phyloP scores from a whole-genome alignment of 2,329 filamentous ascomycete genomes.

The Xenoacremonium recifei region DNA sequence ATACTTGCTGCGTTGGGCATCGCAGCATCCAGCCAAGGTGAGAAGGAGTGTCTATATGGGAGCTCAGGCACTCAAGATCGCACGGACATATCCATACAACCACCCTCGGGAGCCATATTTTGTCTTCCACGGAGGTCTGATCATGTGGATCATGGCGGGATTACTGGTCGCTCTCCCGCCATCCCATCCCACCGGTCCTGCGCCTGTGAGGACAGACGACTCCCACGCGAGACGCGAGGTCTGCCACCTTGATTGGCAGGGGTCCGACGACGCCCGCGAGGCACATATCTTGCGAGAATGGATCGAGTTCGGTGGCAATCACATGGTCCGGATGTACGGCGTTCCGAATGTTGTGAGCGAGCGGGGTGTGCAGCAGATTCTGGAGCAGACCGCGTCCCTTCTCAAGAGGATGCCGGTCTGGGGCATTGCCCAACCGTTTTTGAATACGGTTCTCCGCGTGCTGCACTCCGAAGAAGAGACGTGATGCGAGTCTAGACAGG shows the following conservation, averaged over 20 bases:
- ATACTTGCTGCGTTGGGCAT: background rate
- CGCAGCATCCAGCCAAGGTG: background rate
- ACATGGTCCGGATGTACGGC: background rate
- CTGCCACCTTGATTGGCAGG: background rate
- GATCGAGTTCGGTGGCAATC: background rate
- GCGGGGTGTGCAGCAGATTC: background rate
- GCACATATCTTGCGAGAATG: background rate
- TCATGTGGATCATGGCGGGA: background rate
- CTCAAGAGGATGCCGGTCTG: background rate
- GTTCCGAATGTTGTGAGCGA: background rate
- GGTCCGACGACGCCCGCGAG: background rate
- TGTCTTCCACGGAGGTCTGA: background rate
- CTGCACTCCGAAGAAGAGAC: too few relatives aligned
- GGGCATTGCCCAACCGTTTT: background rate
- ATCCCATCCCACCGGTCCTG: background rate
- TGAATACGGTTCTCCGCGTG: background rate
- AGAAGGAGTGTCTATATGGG: background rate
- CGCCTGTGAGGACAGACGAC: background rate
- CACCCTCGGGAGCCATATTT: background rate
- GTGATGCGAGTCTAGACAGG: too few relatives aligned
- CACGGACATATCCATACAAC: background rate
- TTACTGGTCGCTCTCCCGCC: background rate
- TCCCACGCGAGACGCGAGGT: background rate
- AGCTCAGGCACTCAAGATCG: background rate
- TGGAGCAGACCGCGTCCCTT: background rate